Evolutionary conservation across 345 rosid species (phyloP).

Genomic region (Citrus unshiu): DNA sequence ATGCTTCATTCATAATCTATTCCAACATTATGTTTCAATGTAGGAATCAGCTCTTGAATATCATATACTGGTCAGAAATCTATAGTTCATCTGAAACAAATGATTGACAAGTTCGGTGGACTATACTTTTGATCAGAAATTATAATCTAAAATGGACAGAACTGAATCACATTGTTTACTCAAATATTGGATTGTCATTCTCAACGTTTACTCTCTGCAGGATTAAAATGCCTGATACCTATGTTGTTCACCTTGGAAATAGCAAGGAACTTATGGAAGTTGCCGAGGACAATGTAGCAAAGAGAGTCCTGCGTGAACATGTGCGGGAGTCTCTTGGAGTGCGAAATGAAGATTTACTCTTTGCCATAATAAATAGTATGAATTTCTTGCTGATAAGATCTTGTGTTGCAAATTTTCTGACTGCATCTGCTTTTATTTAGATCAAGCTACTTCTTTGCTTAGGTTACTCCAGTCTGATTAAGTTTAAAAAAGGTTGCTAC

Average conservation of each 20-base stretch:
- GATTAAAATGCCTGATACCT: slow-evolving; percentile 89
- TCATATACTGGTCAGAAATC: background rate
- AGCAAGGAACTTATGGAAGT: slow-evolving; percentile 93
- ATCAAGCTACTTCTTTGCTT: background rate
- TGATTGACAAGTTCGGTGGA: background rate
- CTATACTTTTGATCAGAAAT: background rate
- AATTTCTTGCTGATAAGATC: background rate
- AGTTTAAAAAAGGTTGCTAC: background rate
- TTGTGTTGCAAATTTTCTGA: background rate
- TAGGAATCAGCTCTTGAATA: background rate
- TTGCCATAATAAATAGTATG: slow-evolving; percentile 85
- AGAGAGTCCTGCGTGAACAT: slow-evolving; percentile 74
- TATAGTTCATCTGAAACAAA: background rate
- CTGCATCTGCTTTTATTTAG: background rate
- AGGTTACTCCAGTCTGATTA: background rate
- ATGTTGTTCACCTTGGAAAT: slow-evolving; percentile 92
- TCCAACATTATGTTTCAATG: background rate
- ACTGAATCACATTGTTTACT: background rate
- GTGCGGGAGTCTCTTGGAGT: slow-evolving; percentile 85
- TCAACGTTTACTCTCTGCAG: slow-evolving; percentile 31
- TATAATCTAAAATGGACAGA: background rate
- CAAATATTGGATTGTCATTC: background rate
- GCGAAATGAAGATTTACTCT: slow-evolving; percentile 67
- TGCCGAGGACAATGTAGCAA: slow-evolving; percentile 79
- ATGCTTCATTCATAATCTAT: background rate